Base-by-base conservation (phyloP, 805 yeast species). In the Candida oleophila region DNA sequence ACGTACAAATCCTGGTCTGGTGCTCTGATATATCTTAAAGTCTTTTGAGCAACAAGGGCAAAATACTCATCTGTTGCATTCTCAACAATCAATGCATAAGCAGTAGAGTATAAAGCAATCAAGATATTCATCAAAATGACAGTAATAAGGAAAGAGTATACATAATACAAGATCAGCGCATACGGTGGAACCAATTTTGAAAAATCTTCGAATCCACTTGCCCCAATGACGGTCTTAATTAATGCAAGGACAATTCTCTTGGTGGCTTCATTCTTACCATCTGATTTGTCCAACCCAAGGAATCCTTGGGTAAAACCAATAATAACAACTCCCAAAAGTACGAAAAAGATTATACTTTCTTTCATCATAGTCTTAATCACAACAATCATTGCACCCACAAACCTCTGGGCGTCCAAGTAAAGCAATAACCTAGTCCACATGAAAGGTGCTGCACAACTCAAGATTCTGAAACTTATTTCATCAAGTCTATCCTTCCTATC, bases 381-480 rank as follows among this genome's bases (percentile, higher is more conserved):
- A 22, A 89, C 92, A 51, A 89, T 78, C 89, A 89, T 86, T 2
- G 90, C 88, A 36, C 97, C 97, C 42, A 89, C 87, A 63, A 89
- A 89, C 55, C 79, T 78, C 53, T 83, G 82, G 9, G 91, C 85
- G 60, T 89, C 97, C 55, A 89, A 74, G 64, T 76, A 89, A 33
- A 89, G 73, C 46, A 89, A 67, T 42, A 89, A 69, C 42, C 97
- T 74, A 2, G 87, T 77, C 95, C 96, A 89, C 78, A 89, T 83
- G 53, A 89, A 72, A 2, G 96, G 96, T 4, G 96, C 86, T 12
- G 87, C 90, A 57, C 90, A 77, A 0, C 96, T 83, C 41, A 89
- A 65, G 2, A 88, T 62, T 50, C 95, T 69, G 61, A 82, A 88
- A 0, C 95, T 77, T 4, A 81, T 70, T 51, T 76, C 74, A 57